Percentiles rank a stretch among this genome's conserved stretches.
phyloP scores from a whole-genome alignment of 495 filamentous ascomycete species.

The Penicillium antarcticum region DNA sequence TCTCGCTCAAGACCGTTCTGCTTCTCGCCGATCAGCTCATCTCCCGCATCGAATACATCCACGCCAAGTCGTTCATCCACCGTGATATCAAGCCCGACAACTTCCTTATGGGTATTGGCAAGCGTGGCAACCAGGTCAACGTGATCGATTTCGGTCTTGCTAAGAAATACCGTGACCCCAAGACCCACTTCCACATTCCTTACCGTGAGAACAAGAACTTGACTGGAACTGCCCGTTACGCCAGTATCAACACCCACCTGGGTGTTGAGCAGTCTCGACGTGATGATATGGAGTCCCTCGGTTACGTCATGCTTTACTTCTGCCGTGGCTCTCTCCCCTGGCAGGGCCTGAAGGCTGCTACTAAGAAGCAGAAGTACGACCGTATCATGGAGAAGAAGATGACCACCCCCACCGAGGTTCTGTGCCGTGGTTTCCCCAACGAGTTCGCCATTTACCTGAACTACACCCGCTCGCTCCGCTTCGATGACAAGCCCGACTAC shows the following conservation, averaged over 20 bases:
- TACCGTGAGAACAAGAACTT: constrained; percentile 99
- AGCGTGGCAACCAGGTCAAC: constrained; percentile 99
- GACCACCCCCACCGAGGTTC: constrained; percentile 98
- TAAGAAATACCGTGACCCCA: constrained; percentile 99
- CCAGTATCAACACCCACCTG: constrained; percentile 98
- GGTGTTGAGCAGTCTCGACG: constrained; percentile 99
- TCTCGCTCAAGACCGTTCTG: constrained; percentile 98
- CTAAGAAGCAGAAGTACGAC: constrained; percentile 99
- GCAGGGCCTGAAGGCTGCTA: constrained; percentile 99
- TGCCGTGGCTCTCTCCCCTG: constrained; percentile 98
- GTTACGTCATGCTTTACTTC: constrained; percentile 99
- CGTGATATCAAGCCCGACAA: constrained; percentile 99
- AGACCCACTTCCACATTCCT: constrained; percentile 99
- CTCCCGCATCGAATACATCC: constrained; percentile 99
- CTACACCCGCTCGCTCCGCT: constrained; percentile 97
- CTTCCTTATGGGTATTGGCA: constrained; percentile 99
- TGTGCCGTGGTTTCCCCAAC: constrained; percentile 98
- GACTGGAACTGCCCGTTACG: constrained; percentile 98
- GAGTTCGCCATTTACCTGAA: constrained; percentile 99
- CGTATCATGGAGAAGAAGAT: constrained; percentile 99
- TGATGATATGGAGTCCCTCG: constrained; percentile 99
- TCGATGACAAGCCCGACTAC: constrained; percentile 99
- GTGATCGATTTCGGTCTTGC: constrained; percentile 99
- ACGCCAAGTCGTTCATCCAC: constrained; percentile 99
- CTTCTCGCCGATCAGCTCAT: constrained; percentile 98